Base-by-base conservation (phyloP, 176 grass and related monocot genomes). In the Musa troglodytarum region DNA sequence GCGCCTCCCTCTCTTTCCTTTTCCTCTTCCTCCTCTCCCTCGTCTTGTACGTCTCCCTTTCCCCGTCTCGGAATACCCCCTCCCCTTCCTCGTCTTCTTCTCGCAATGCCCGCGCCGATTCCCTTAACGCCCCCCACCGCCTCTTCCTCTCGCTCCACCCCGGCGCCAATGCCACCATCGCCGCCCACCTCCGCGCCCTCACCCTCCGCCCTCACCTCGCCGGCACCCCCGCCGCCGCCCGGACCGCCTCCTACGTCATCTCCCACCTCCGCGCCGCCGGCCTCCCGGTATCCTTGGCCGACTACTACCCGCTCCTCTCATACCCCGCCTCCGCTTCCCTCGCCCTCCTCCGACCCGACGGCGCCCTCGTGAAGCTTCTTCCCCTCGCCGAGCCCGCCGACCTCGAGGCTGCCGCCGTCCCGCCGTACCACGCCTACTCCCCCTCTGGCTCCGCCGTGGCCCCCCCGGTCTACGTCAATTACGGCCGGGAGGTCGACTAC, bases 401-500 rank as follows among this genome's bases (percentile, higher is more conserved):
- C 76, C 55, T 21, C 19, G 73, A 54, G 0, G 51, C 65, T 51
- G 78, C 74, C 55, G 52, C 86, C 72, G 76, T 90, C 71, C 77
- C 19, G 14, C 87, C 94, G 7, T 97, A 97, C 83, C 90, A 97
- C 76, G 94, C 94, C 21, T 97, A 97, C 67, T 80, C 94, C 9
- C 90, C 90, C 7, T 93, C 94, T 2, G 90, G 88, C 0, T 43
- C 72, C 13, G 77, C 78, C 57, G 49, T 90, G 1, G 94, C 90
- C 17, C 79, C 85, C 14, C 86, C 90, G 8, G 90, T 97, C 11
- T 97, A 85, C 76, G 94, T 88, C 63, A 91, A 97, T 83, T 88
- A 86, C 72, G 90, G 94, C 72, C 90, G 77, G 8, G 86, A 89
- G 85, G 79, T 89, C 74, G 94, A 97, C 77, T 93, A 83, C 71